Percentiles rank a stretch among this genome's conserved stretches.
These are phyloP conservation scores for Anthostomella pinea DNA, from an alignment of 2,329 filamentous ascomycete species.

Conservation along the genomic window DNA sequence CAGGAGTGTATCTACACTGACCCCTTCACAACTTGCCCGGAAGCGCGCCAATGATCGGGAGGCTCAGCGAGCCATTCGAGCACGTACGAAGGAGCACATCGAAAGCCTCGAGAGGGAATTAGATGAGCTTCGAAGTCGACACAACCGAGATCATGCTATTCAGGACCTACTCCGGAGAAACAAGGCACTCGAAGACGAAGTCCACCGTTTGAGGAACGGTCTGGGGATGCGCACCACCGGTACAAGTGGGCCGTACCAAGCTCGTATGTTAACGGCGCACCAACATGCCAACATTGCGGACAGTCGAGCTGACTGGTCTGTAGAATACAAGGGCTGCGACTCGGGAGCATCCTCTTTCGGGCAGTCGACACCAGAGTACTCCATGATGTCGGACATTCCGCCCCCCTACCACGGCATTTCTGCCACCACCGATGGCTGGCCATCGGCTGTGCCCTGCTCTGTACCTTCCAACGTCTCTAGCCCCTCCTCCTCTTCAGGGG, in stretches of 20 bases:
- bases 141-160: conserved; percentile 48
- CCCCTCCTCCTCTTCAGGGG: conserved; percentile 48
- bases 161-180: conserved; percentile 52
- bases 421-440: conserved; percentile 47
- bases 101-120: conserved; percentile 74
- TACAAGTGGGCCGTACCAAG: conserved; percentile 23
- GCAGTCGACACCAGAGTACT: conserved; percentile 41
- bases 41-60: conserved; percentile 91
- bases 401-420: conserved; percentile 39
- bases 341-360: conserved; percentile 45
- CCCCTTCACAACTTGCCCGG: conserved; percentile 81
- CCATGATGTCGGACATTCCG: conserved; percentile 40
- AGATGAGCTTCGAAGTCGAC: conserved; percentile 60
- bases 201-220: conserved; percentile 43
- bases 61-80: conserved; percentile 82
- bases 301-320: conserved; percentile 10
- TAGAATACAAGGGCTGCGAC: conserved; percentile 34
- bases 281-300: too few species aligned
- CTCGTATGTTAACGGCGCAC: conserved; percentile 19
- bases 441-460: conserved; percentile 41
- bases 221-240: conserved; percentile 39
- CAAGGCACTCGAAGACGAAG: conserved; percentile 52
- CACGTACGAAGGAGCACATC: conserved; percentile 83
- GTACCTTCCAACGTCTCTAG: conserved; percentile 50
- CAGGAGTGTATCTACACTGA: conserved; percentile 81